Conservation (phyloP, 2,329 filamentous ascomycete genomes). For the Samsoniella hepiali region DNA sequence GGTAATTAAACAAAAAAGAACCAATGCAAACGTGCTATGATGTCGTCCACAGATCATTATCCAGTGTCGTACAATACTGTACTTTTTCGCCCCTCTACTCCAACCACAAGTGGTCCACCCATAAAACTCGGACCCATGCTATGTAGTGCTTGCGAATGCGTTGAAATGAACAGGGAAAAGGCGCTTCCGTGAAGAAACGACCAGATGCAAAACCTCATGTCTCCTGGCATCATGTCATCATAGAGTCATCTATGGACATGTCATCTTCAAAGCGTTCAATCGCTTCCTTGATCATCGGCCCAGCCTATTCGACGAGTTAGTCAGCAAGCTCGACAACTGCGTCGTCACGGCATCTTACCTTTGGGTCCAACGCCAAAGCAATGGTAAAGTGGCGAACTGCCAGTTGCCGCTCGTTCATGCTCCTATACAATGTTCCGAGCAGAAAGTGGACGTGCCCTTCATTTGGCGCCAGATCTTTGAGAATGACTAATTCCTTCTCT, state of each 20-base stretch:
- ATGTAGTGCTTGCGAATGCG: not conserved
- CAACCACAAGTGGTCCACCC: not conserved
- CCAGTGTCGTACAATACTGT: slow-evolving; percentile 2
- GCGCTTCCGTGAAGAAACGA: not conserved
- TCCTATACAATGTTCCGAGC: slow-evolving; percentile 78
- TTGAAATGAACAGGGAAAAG: not conserved
- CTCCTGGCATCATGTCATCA: slow-evolving; percentile 50
- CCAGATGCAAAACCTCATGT: slow-evolving; percentile 21
- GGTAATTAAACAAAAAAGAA: not conserved
- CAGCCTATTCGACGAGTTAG: slow-evolving; percentile 57
- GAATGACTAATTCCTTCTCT: slow-evolving; percentile 75
- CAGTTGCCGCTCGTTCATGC: slow-evolving; percentile 66
- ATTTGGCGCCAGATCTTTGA: slow-evolving; percentile 89
- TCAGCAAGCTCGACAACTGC: not conserved
- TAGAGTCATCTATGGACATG: slow-evolving; percentile 65
- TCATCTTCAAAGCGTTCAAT: slow-evolving; percentile 89
- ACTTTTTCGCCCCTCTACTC: slow-evolving; percentile 2
- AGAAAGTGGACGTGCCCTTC: slow-evolving; percentile 96
- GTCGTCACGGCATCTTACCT: slow-evolving; percentile 55
- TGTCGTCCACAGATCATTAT: slow-evolving; percentile 17
- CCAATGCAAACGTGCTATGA: slow-evolving; percentile 19
- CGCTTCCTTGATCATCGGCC: slow-evolving; percentile 90
- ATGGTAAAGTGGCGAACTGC: slow-evolving; percentile 95
- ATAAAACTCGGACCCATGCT: not conserved
- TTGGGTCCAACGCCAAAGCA: slow-evolving; percentile 91